These are phyloP conservation scores for Pyricularia pennisetigena DNA, from an alignment of 2,329 filamentous ascomycete species.

Conservation along the genomic window DNA sequence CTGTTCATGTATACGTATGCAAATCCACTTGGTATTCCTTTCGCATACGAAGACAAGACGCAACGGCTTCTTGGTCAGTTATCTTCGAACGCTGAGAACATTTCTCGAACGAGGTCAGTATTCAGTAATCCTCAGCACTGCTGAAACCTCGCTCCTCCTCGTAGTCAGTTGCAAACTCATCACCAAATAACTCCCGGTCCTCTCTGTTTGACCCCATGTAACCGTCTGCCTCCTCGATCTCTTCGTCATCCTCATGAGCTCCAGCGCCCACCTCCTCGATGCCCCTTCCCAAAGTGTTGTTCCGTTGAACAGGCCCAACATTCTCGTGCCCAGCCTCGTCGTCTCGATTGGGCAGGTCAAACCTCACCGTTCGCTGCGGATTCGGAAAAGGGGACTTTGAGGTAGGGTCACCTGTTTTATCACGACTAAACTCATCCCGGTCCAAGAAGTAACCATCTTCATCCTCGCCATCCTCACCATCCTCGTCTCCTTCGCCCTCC, in stretches of 20 bases:
- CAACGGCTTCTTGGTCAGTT: not conserved
- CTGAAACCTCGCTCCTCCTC: constrained; percentile 4
- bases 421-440: constrained; percentile 2
- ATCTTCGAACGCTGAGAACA: not conserved
- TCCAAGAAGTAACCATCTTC: not conserved
- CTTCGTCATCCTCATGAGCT: constrained; percentile 6
- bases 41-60: not conserved
- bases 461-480: constrained; percentile 2
- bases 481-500: constrained; percentile 5
- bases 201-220: constrained; percentile 3
- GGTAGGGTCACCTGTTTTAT: not conserved
- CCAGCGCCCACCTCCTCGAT: not conserved
- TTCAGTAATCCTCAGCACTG: constrained; percentile 3
- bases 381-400: not conserved
- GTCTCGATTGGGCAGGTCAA: not conserved
- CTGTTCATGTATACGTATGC: not conserved
- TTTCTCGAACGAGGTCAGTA: not conserved
- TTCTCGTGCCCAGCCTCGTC: not conserved
- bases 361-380: not conserved
- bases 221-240: constrained; percentile 2
- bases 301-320: not conserved
- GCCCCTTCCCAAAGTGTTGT: not conserved
- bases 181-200: constrained; percentile 1
- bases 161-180: constrained; percentile 1
- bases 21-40: not conserved